phyloP scores from a whole-genome alignment of 345 rosid genomes.

The Cochlearia excelsa region DNA sequence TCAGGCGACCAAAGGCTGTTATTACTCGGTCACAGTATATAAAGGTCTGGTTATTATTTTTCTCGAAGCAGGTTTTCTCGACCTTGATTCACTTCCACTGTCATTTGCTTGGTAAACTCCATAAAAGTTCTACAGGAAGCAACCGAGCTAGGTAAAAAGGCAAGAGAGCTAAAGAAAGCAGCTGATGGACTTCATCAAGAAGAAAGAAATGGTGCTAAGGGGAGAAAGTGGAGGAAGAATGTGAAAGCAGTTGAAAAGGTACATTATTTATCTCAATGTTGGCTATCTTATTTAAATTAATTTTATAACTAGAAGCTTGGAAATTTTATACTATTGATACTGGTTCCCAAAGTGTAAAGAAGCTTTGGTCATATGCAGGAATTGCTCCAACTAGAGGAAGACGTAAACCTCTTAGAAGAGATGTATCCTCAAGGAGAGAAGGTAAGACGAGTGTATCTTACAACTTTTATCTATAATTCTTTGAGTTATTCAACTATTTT shows the following conservation, averaged over 20 bases:
- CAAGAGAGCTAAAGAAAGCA: slow-evolving; percentile 89
- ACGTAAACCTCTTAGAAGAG: slow-evolving; percentile 93
- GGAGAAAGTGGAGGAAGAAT: slow-evolving; percentile 96
- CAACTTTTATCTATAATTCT: neutral
- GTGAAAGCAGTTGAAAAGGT: slow-evolving; percentile 96
- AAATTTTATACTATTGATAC: neutral
- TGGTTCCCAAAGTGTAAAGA: neutral
- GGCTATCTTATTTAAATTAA: slow-evolving; percentile 13
- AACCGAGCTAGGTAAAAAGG: slow-evolving; percentile 96
- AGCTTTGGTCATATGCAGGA: slow-evolving; percentile 47
- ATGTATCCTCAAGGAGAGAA: slow-evolving; percentile 98
- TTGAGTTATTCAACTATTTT: neutral
- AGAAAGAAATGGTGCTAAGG: slow-evolving; percentile 91
- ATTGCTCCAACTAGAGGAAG: slow-evolving; percentile 90
- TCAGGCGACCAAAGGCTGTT: slow-evolving; percentile 97
- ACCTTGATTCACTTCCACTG: neutral
- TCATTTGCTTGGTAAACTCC: neutral
- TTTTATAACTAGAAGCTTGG: neutral
- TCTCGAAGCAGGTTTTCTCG: neutral
- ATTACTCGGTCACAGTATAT: slow-evolving; percentile 97
- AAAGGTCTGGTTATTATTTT: slow-evolving; percentile 50
- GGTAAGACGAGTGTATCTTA: slow-evolving; percentile 41
- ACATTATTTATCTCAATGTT: slow-evolving; percentile 12
- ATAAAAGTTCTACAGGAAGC: slow-evolving; percentile 67
- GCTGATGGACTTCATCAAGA: slow-evolving; percentile 95